Base-by-base conservation (phyloP, 306 rosid genomes). In the Sphenostylis stenocarpa region DNA sequence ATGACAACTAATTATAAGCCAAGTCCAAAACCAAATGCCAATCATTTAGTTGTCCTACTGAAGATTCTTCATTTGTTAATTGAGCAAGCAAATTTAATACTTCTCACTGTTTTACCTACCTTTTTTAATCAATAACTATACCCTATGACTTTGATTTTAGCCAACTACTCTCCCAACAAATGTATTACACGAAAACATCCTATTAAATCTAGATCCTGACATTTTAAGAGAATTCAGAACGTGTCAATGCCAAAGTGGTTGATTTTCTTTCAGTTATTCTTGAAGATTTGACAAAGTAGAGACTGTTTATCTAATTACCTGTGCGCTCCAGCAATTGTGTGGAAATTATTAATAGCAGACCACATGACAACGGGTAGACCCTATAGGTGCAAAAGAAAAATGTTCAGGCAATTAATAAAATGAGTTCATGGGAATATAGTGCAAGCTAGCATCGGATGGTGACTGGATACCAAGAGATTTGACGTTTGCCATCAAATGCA, bases 401-500 rank as follows among this genome's bases (percentile, higher is more conserved):
- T 58, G 36, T 77, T 45, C 24, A 41, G 47, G 51, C 28, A 60
- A 81, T 74, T 61, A 20, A 15, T 73, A 78, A 48, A 55, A 52
- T 67, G 63, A 20, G 16, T 72, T 77, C 60, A 73, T 77, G 81
- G 84, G 90, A 83, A 88, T 77, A 85, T 77, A 73, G 65, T 67
- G 75, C 77, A 77, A 66, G 85, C 83, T 67, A 81, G 83, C 78
- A 56, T 49, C 19, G 60, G 90, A 84, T 13, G 56, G 85, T 29
- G 86, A 85, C 83, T n/a, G n/a, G 31, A 76, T 19, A 82, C 86
- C 87, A 80, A 80, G 24, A 80, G 79, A 88, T 79, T 77, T 84
- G 82, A 85, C 86, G 70, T 77, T 80, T 77, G 67, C 70, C 67
- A 72, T 71, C 75, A 66, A 39, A 73, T 78, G 72, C 31, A 57